A percentile compares a stretch with the other conserved stretches of the same genome.
Evolutionary conservation across 2,329 filamentous ascomycete species (phyloP).

Genomic region (Tolypocladium pustulatum): DNA sequence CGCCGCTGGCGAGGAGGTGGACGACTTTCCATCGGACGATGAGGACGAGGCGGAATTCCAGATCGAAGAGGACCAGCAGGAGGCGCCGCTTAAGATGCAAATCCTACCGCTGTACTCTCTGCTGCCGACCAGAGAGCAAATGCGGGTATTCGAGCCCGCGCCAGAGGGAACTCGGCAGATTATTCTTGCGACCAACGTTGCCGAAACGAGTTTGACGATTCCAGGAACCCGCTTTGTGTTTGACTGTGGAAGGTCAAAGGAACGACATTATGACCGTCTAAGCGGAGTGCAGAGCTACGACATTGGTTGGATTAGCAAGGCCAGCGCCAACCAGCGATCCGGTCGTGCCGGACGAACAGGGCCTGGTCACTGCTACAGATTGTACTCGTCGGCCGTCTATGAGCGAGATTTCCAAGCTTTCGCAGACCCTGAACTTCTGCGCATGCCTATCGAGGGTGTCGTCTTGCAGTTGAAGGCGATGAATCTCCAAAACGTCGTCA

Average conservation of each 20-base stretch:
- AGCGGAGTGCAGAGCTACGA: constrained; percentile 95
- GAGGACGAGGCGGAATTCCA: constrained; percentile 54
- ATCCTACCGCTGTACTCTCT: constrained; percentile 91
- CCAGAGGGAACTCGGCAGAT: constrained; percentile 78
- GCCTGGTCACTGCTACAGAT: constrained; percentile 86
- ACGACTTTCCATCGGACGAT: constrained; percentile 47
- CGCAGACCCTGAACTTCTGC: constrained; percentile 75
- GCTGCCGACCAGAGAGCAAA: constrained; percentile 79
- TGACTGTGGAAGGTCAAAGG: constrained; percentile 85
- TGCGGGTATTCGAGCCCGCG: constrained; percentile 77
- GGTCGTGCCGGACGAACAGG: constrained; percentile 93
- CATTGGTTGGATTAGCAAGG: constrained; percentile 95
- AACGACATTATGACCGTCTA: constrained; percentile 75
- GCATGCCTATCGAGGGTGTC: constrained; percentile 86
- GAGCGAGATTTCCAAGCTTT: constrained; percentile 83
- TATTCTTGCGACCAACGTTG: constrained; percentile 90
- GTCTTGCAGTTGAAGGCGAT: constrained; percentile 92
- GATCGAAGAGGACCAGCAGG: constrained; percentile 50
- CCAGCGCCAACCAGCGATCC: constrained; percentile 80
- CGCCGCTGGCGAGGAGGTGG: constrained; percentile 44
- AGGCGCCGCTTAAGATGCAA: constrained; percentile 65
- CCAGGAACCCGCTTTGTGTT: constrained; percentile 94
- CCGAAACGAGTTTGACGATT: constrained; percentile 94
- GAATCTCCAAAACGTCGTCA: constrained; percentile 79
- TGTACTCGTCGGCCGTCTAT: constrained; percentile 92